These are phyloP conservation scores for Ustilago sp. DNA, from an alignment of 1,284 basidiomycete genomes.

Conservation along the genomic window DNA sequence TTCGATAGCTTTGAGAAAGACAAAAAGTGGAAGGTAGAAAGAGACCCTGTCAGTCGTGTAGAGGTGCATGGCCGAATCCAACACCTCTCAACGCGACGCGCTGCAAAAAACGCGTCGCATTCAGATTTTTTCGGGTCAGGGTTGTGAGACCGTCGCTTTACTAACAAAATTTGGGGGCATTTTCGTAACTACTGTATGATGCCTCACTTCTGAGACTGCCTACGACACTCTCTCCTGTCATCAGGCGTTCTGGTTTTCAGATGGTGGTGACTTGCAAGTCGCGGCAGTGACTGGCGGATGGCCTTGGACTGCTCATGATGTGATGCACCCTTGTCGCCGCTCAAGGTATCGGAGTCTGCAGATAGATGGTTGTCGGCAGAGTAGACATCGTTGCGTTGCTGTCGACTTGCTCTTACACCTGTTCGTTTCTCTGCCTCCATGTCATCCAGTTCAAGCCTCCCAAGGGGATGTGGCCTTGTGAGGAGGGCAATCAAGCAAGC, in stretches of 20 bases:
- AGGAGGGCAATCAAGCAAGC: background rate
- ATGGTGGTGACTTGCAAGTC: background rate
- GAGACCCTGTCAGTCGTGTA: background rate
- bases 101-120: constrained; percentile 24
- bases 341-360: background rate
- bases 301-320: constrained; percentile 8
- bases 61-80: constrained; percentile 35
- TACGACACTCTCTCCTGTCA: too few relatives aligned
- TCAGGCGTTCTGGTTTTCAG: too few relatives aligned
- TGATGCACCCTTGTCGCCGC: background rate
- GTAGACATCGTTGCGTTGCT: background rate
- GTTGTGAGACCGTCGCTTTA: background rate
- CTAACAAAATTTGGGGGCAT: too few relatives aligned
- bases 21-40: background rate
- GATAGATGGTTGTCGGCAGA: background rate
- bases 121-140: background rate
- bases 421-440: background rate
- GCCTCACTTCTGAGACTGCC: background rate
- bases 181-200: too few relatives aligned
- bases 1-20: background rate
- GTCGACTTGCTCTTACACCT: background rate
- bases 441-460: background rate
- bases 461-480: background rate
- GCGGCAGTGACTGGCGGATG: background rate
- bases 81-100: constrained; percentile 52